Conservation (phyloP, 257 asterid species). For the Paraleonurus japonicus region DNA sequence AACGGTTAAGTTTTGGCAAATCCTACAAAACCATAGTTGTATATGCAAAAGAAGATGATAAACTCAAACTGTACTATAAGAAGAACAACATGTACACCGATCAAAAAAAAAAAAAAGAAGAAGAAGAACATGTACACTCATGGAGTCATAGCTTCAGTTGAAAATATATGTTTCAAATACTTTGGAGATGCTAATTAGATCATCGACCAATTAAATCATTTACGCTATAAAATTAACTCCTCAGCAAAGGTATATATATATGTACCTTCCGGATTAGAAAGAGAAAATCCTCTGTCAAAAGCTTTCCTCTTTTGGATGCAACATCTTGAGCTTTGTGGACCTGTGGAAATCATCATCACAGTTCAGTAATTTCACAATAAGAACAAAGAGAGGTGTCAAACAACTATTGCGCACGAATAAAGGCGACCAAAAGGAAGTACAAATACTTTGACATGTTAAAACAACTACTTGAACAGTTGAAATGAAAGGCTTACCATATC, state of each 20-base stretch:
- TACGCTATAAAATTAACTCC: background rate
- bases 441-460: background rate
- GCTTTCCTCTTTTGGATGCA: slow-evolving; percentile 85
- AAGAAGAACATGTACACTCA: too few species aligned
- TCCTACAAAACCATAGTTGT: slow-evolving; percentile 47
- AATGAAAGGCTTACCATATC: slow-evolving; percentile 60
- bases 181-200: slow-evolving; percentile 1
- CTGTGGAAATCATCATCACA: slow-evolving; percentile 31
- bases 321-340: slow-evolving; percentile 88
- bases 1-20: slow-evolving; percentile 70
- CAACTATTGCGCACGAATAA: background rate
- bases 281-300: slow-evolving; percentile 83
- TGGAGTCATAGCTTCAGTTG: too few species aligned
- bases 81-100: too few species aligned
- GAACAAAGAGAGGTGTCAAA: background rate
- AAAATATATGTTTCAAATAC: background rate
- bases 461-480: background rate
- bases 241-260: background rate
- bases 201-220: background rate
- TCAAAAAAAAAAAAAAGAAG: too few species aligned
- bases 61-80: background rate
- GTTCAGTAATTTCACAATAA: background rate
- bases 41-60: background rate
- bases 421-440: background rate
- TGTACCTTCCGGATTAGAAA: slow-evolving; percentile 76